These are phyloP conservation scores for Mortierella sp. DNA, from an alignment of 371 early-diverging fungal species.

Conservation along the genomic window DNA sequence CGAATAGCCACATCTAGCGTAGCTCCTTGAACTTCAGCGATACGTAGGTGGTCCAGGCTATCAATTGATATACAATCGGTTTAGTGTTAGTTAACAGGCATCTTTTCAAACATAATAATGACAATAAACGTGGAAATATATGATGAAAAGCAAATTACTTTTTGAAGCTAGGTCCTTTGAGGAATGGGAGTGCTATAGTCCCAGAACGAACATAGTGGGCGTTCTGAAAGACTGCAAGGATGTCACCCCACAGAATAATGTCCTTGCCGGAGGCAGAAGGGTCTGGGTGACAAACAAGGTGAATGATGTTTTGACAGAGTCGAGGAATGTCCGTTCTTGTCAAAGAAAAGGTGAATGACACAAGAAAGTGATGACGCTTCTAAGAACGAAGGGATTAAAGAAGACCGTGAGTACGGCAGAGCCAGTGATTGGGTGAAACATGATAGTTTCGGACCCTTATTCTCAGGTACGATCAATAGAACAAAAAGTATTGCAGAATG, in stretches of 20 bases:
- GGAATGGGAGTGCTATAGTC: neutral
- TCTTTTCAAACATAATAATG: neutral
- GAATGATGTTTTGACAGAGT: neutral
- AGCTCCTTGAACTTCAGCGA: neutral
- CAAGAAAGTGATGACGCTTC: no score
- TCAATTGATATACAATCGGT: neutral
- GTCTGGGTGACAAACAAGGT: neutral
- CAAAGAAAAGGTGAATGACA: no score
- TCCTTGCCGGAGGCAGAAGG: neutral
- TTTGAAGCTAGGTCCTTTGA: neutral
- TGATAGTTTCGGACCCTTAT: no score
- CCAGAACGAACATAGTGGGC: neutral
- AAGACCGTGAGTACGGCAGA: no score
- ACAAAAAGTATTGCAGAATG: no score
- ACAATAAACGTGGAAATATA: neutral
- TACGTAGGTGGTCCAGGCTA: neutral
- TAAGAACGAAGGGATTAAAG: no score
- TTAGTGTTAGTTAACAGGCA: no score
- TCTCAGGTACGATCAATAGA: no score
- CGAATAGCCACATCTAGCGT: neutral
- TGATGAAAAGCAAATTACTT: neutral
- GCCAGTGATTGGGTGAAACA: no score
- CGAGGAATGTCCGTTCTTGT: neutral
- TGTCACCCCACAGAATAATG: neutral
- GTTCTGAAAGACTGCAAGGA: neutral